phyloP scores from a whole-genome alignment of 208 protist species.

The Endotrypanum monterogeii region DNA sequence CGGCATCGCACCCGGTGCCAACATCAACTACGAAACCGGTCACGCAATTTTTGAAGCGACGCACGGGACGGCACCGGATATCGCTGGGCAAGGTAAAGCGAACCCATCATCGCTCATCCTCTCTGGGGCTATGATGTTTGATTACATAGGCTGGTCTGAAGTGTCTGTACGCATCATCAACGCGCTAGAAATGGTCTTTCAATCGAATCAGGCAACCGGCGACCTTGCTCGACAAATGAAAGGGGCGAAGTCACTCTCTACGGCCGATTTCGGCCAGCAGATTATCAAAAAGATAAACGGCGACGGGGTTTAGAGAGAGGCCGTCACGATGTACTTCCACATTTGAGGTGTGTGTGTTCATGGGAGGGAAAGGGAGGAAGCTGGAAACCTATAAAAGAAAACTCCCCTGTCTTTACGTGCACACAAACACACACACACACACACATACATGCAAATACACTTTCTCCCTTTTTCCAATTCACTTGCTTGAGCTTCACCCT shows the following conservation, averaged over 20 bases:
- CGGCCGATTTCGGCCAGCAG: conserved; percentile 32
- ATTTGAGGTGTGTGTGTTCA: neutral
- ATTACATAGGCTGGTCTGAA: conserved; percentile 54
- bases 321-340: too few relatives aligned
- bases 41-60: conserved; percentile 62
- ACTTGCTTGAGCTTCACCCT: neutral
- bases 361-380: too few relatives aligned
- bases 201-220: conserved; percentile 34
- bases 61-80: conserved; percentile 61
- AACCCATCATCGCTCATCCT: conserved; percentile 56
- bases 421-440: too few relatives aligned
- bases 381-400: too few relatives aligned
- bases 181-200: conserved; percentile 44
- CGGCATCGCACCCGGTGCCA: conserved; percentile 58
- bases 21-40: conserved; percentile 61
- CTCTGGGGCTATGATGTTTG: conserved; percentile 49
- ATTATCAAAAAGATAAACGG: conserved; percentile 35
- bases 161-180: conserved; percentile 33
- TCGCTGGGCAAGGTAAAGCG: conserved; percentile 42
- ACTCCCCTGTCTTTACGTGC: too few relatives aligned
- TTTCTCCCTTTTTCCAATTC: neutral
- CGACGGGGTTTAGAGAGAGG: neutral
- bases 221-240: conserved; percentile 45
- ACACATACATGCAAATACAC: too few relatives aligned
- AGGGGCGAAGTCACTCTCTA: conserved; percentile 33